phyloP scores from a whole-genome alignment of 2,329 filamentous ascomycete species.

The Fusarium chuoi region DNA sequence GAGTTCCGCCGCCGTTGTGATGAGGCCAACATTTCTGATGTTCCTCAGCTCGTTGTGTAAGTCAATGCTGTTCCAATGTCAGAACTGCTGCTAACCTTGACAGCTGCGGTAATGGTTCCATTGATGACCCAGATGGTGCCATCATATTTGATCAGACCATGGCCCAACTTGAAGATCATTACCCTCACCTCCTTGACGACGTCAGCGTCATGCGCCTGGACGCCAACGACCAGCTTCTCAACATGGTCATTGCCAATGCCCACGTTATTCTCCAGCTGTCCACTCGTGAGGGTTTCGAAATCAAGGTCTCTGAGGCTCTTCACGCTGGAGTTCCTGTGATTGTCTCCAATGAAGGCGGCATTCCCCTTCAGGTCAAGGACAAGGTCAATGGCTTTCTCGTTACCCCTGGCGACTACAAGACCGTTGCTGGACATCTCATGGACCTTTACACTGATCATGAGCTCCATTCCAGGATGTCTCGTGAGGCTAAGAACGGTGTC shows the following conservation, averaged over 20 bases:
- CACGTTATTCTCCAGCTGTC: constrained; percentile 82
- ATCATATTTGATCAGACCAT: constrained; percentile 79
- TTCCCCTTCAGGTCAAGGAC: constrained; percentile 80
- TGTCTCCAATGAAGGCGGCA: constrained; percentile 79
- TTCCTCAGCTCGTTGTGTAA: constrained; percentile 77
- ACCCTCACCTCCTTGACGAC: constrained; percentile 69
- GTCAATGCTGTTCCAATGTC: constrained; percentile 16
- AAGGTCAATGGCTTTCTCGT: constrained; percentile 79
- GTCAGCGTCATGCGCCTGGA: constrained; percentile 81
- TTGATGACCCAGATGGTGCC: constrained; percentile 82
- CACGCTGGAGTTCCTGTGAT: constrained; percentile 84
- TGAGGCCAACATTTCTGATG: constrained; percentile 59
- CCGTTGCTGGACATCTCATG: constrained; percentile 74
- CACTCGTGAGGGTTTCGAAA: constrained; percentile 84
- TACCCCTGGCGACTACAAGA: constrained; percentile 73
- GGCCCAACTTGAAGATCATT: constrained; percentile 70
- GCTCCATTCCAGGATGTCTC: constrained; percentile 73
- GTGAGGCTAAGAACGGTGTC: constrained; percentile 72
- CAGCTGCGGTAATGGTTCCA: constrained; percentile 77
- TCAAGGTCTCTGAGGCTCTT: constrained; percentile 85
- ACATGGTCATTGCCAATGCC: constrained; percentile 77
- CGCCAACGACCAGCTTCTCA: constrained; percentile 82
- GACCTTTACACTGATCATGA: constrained; percentile 72
- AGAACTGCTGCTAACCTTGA: constrained; percentile 9
- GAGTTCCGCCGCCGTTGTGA: constrained; percentile 73